These are phyloP conservation scores for Arabidopsis suecica DNA, from an alignment of 345 rosid genomes.

Conservation along the genomic window DNA sequence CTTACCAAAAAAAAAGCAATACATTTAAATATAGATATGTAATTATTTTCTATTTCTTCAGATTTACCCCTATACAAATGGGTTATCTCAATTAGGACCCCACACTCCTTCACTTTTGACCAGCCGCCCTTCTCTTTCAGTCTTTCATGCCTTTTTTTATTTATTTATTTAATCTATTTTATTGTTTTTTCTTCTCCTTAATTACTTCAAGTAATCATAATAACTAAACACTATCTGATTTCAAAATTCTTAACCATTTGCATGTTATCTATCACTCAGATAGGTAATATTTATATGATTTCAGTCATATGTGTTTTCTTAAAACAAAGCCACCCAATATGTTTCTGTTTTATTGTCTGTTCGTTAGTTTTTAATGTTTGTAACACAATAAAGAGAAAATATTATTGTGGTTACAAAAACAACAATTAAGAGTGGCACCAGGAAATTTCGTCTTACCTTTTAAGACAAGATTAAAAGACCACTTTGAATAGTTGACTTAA, in stretches of 20 bases:
- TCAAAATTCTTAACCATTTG: not conserved
- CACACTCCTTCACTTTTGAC: slow-evolving; percentile 29
- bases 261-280: not conserved
- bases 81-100: slow-evolving; percentile 13
- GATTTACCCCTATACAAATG: not conserved
- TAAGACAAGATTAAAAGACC: slow-evolving; percentile 21
- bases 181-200: not conserved
- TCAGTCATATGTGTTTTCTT: not conserved
- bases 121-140: slow-evolving; percentile 20
- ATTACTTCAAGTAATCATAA: not conserved
- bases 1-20: too few relatives aligned
- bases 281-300: not conserved
- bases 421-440: slow-evolving; percentile 18
- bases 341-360: not conserved
- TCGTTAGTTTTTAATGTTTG: not conserved
- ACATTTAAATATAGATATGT: not conserved
- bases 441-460: slow-evolving; percentile 34
- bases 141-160: not conserved
- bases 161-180: not conserved
- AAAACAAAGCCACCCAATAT: slow-evolving; percentile 1
- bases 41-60: not conserved
- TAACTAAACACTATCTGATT: not conserved
- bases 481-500: slow-evolving; percentile 36
- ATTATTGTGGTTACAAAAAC: slow-evolving; percentile 9
- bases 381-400: not conserved